phyloP scores from a whole-genome alignment of 805 yeast genomes.

The Candida coleopterorum region DNA sequence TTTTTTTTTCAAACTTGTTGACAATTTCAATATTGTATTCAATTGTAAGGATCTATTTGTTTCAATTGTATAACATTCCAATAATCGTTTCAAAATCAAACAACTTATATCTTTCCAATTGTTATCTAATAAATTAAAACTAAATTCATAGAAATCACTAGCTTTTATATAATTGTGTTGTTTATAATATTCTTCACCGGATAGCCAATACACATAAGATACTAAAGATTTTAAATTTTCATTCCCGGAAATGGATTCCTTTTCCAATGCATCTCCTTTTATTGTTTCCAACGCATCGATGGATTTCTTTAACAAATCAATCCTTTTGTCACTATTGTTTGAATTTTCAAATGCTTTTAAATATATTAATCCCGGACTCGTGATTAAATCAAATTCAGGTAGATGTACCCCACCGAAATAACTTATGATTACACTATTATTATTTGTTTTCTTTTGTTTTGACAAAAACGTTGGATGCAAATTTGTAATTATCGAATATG shows the following conservation, averaged over 20 bases:
- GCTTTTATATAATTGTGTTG: conserved; percentile 14
- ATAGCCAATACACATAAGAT: conserved; percentile 39
- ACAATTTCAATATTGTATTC: conserved; percentile 3
- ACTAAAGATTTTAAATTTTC: conserved; percentile 4
- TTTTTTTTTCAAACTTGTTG: background rate
- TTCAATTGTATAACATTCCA: background rate
- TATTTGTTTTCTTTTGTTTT: conserved; percentile 12
- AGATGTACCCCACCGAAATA: conserved; percentile 34
- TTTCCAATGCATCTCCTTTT: conserved; percentile 1
- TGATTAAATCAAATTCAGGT: conserved; percentile 19
- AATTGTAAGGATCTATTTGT: background rate
- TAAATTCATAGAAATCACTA: conserved; percentile 14
- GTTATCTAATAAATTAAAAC: conserved; percentile 1
- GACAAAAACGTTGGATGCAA: conserved; percentile 11
- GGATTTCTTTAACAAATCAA: conserved; percentile 34
- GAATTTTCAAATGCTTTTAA: conserved; percentile 15
- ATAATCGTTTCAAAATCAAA: conserved; percentile 1
- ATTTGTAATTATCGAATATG: conserved; percentile 31
- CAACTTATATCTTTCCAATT: conserved; percentile 2
- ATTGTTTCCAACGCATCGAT: conserved; percentile 1
- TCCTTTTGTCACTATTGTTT: conserved; percentile 18
- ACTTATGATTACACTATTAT: conserved; percentile 10
- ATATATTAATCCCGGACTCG: conserved; percentile 27
- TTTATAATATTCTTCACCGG: conserved; percentile 45
- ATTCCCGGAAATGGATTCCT: conserved; percentile 2